These are phyloP conservation scores for Leccinum proliferum DNA, from an alignment of 1,284 basidiomycete genomes.

Conservation along the genomic window DNA sequence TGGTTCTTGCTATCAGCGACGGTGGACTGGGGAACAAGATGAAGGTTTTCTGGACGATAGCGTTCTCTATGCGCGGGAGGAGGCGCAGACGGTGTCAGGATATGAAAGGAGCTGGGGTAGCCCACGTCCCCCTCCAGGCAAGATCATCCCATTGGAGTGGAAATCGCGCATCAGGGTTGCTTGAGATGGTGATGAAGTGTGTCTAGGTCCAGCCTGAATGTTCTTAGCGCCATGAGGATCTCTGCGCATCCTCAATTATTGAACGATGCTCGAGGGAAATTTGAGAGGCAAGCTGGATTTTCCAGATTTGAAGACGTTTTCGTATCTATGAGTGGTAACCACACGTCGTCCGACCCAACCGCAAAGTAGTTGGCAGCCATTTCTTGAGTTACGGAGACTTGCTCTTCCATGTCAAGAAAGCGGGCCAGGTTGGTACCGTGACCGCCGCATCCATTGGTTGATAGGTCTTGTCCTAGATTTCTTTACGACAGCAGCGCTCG, in stretches of 20 bases:
- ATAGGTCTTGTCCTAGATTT: too few relatives aligned
- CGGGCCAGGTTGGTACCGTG: too few relatives aligned
- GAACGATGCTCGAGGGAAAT: conserved; percentile 2
- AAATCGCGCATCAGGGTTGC: not conserved
- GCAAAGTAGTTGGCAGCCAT: too few relatives aligned
- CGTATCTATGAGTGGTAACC: too few relatives aligned
- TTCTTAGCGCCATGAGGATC: conserved; percentile 7
- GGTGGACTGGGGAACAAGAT: conserved; percentile 13
- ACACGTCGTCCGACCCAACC: too few relatives aligned
- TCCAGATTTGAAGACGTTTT: too few relatives aligned
- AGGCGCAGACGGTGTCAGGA: conserved; percentile 6
- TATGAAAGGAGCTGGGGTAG: conserved; percentile 11
- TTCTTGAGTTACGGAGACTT: too few relatives aligned
- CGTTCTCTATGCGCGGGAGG: conserved; percentile 2
- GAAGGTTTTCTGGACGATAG: not conserved
- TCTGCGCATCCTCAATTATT: conserved; percentile 14
- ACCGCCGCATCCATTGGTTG: too few relatives aligned
- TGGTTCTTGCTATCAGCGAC: conserved; percentile 8
- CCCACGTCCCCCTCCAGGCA: not conserved
- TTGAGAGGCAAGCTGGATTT: too few relatives aligned
- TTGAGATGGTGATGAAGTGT: conserved; percentile 1
- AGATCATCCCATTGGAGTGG: conserved; percentile 2
- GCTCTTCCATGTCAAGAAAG: too few relatives aligned
- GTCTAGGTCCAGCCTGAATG: conserved; percentile 21
- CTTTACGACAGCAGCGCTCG: too few relatives aligned